Evolutionary conservation across 441 rosid species (phyloP).

Genomic region (Eutrema salsugineum): DNA sequence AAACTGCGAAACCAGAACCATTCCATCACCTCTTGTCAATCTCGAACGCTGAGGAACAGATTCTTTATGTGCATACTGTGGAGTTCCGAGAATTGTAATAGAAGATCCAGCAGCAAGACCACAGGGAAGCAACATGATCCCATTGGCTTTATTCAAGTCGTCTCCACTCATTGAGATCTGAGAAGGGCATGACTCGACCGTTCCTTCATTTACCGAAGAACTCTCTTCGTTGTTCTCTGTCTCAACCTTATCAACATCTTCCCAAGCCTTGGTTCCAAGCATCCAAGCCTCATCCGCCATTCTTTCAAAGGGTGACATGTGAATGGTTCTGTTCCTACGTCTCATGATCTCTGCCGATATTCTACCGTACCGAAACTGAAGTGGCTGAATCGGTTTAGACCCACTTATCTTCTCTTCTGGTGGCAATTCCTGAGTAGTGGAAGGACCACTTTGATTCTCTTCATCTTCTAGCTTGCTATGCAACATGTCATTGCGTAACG

Average conservation of each 20-base stretch:
- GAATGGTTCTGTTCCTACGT: slow-evolving; percentile 60
- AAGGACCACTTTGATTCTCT: slow-evolving; percentile 46
- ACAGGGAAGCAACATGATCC: slow-evolving; percentile 87
- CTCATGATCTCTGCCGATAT: slow-evolving; percentile 72
- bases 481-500: slow-evolving; percentile 66
- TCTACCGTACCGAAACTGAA: slow-evolving; percentile 63
- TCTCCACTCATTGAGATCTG: slow-evolving; percentile 73
- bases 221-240: slow-evolving; percentile 37
- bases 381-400: slow-evolving; percentile 48
- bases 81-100: slow-evolving; percentile 83
- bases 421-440: slow-evolving; percentile 48
- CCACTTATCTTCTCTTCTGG: slow-evolving; percentile 38
- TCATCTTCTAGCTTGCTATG: slow-evolving; percentile 67
- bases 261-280: slow-evolving; percentile 88
- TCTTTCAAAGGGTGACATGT: slow-evolving; percentile 61
- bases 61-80: slow-evolving; percentile 74
- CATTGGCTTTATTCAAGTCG: slow-evolving; percentile 57
- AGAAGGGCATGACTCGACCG: slow-evolving; percentile 66
- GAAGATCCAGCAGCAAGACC: slow-evolving; percentile 96
- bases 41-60: slow-evolving; percentile 70
- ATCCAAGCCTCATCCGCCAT: slow-evolving; percentile 96
- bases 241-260: slow-evolving; percentile 61
- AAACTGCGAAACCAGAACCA: slow-evolving; percentile 85
- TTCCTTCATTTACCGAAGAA: slow-evolving; percentile 45
- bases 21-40: slow-evolving; percentile 42